Evolutionary conservation across 768 basidiomycete species (phyloP), one percentile per base, ranked within the genome.

Genomic region (Royoungia palumana): DNA sequence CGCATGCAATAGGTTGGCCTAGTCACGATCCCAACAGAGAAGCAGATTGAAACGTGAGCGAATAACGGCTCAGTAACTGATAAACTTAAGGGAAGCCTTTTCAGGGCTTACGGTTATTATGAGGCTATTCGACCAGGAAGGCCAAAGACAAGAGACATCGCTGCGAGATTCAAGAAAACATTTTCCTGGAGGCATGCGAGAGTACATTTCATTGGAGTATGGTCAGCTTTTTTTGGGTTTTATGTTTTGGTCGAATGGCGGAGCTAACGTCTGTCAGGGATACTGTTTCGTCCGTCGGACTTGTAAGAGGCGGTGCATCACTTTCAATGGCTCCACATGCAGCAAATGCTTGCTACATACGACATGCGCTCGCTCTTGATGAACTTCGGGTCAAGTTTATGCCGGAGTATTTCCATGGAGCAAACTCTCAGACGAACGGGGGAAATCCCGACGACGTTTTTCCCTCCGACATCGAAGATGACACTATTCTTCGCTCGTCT

Each of bases 311-410:
- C 2, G 71, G 70, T 35, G 66, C 75, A 3, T 57, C 54, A 5
- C 67, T 82, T 2, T 81, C 81, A 0, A 82, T 81, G 60, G 75
- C 76, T 0, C 24, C 24, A 4, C 24, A 25, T 25, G 24, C 24
- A 25, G 36, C 17, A 11, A 75, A 77, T 49, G 76, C 83, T 37
- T 71, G 71, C 3, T 73, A 76, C 14, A 82, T 85, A 64, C 73
- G 84, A 14, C 84, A 87, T 45, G 82, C 82, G 1, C 59, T 85
- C 16, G 64, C 82, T 2, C 73, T 87, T 14, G 82, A 85, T 41
- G 82, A 83, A 46, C 75, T 71, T 5, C 74, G 82, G 2, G 70
- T 76, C 44, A 81, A 80, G 60, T 83, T 83, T 62, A 76, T 81
- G 49, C 70, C 75, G 20, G 46, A 64, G 14, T 70, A 72, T 42